A percentile compares a stretch with the other conserved stretches of the same genome.
Conservation (phyloP, 225 moss, liverwort and hornwort species). For the Sphagnum tenellum region DNA sequence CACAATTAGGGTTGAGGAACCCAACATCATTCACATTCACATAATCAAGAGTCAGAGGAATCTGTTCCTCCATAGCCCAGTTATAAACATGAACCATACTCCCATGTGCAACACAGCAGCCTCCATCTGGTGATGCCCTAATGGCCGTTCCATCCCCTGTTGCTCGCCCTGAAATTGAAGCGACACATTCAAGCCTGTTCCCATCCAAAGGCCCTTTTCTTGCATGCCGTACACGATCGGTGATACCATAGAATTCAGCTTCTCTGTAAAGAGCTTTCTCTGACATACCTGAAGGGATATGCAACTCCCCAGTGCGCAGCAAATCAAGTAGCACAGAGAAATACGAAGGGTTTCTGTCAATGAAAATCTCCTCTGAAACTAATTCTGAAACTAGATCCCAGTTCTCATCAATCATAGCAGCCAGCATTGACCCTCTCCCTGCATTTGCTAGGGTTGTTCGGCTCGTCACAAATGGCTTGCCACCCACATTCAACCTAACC, state of each 20-base stretch:
- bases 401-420: constrained; percentile 50
- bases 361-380: constrained; percentile 39
- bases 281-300: constrained; percentile 40
- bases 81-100: constrained; percentile 70
- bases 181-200: constrained; percentile 44
- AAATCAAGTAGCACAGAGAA: constrained; percentile 61
- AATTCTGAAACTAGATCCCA: constrained; percentile 41
- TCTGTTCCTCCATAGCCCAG: constrained; percentile 57
- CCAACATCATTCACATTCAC: constrained; percentile 59
- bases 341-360: constrained; percentile 53
- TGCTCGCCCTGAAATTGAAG: constrained; percentile 51
- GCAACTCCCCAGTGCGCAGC: constrained; percentile 51
- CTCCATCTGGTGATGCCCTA: constrained; percentile 50
- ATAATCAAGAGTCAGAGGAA: constrained; percentile 54
- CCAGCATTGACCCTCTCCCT: constrained; percentile 59
- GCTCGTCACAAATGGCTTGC: constrained; percentile 50
- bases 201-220: constrained; percentile 53
- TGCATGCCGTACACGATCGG: constrained; percentile 47
- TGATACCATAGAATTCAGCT: constrained; percentile 55
- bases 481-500: constrained; percentile 57
- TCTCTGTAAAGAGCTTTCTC: constrained; percentile 56
- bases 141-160: constrained; percentile 61
- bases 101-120: constrained; percentile 63
- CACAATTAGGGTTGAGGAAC: constrained; percentile 46
- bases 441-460: constrained; percentile 57